Conservation (phyloP, 257 asterid genomes). For the Datura wrightii region DNA sequence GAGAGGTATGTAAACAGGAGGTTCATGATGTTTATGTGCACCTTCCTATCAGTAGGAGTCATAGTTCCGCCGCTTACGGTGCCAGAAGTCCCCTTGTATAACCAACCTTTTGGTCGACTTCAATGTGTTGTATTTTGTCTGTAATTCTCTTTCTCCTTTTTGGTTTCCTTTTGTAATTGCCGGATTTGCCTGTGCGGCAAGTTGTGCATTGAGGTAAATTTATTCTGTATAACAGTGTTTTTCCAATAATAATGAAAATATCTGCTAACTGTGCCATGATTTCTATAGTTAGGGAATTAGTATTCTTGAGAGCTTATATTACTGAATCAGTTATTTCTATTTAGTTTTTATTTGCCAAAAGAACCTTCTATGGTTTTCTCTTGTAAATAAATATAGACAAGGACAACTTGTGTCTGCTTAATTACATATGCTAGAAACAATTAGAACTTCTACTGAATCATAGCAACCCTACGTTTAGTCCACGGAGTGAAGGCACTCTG, state of each 20-base stretch:
- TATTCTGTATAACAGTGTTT: conserved; percentile 36
- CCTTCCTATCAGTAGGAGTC: conserved; percentile 91
- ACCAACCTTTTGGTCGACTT: conserved; percentile 13
- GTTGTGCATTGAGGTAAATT: conserved; percentile 48
- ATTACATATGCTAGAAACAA: conserved; percentile 4
- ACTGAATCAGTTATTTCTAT: not conserved
- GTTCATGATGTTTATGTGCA: conserved; percentile 91
- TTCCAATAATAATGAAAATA: conserved; percentile 38
- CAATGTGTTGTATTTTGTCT: conserved; percentile 48
- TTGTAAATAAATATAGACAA: not conserved
- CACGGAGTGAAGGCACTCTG: not conserved
- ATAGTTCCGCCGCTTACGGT: conserved; percentile 66
- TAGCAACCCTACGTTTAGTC: not conserved
- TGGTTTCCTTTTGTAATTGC: conserved; percentile 39
- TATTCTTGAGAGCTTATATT: conserved; percentile 5
- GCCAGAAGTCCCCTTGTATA: conserved; percentile 68
- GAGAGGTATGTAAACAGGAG: conserved; percentile 83
- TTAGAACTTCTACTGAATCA: not conserved
- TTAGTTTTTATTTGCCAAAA: not conserved
- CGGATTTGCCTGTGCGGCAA: conserved; percentile 29
- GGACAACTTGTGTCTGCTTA: not conserved
- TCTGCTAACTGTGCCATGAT: not conserved
- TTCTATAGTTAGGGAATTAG: not conserved
- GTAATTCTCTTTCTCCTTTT: conserved; percentile 42
- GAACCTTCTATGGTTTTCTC: not conserved